Conservation (phyloP, 345 rosid species). For the Eucalyptus camaldulensis region DNA sequence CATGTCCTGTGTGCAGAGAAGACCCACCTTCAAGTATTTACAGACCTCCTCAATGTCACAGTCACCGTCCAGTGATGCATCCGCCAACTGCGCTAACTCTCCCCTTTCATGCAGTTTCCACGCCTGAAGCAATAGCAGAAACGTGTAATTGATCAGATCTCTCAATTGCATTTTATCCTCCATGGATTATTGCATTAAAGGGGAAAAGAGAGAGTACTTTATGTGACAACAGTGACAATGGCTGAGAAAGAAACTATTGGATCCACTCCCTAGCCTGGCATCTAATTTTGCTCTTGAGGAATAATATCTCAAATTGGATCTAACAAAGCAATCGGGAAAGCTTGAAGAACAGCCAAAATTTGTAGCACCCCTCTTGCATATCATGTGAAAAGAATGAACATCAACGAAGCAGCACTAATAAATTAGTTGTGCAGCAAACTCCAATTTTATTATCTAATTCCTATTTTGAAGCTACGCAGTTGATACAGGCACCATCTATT, state of each 20-base stretch:
- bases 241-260: neutral
- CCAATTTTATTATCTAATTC: neutral
- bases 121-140: constrained; percentile 10
- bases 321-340: neutral
- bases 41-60: constrained; percentile 24
- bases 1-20: constrained; percentile 58
- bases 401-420: neutral
- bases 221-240: neutral
- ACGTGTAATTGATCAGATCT: neutral
- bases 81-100: constrained; percentile 21
- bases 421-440: neutral
- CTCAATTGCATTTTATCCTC: neutral
- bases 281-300: neutral
- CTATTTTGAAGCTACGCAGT: neutral
- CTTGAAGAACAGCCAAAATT: neutral
- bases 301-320: neutral
- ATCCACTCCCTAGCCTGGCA: neutral
- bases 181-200: neutral
- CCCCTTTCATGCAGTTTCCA: constrained; percentile 23
- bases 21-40: constrained; percentile 36
- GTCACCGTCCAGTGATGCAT: constrained; percentile 14
- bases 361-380: neutral
- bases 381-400: neutral
- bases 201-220: neutral
- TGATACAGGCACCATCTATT: neutral